Conservation (phyloP, 1,284 basidiomycete species). For the Pascua sp. region DNA sequence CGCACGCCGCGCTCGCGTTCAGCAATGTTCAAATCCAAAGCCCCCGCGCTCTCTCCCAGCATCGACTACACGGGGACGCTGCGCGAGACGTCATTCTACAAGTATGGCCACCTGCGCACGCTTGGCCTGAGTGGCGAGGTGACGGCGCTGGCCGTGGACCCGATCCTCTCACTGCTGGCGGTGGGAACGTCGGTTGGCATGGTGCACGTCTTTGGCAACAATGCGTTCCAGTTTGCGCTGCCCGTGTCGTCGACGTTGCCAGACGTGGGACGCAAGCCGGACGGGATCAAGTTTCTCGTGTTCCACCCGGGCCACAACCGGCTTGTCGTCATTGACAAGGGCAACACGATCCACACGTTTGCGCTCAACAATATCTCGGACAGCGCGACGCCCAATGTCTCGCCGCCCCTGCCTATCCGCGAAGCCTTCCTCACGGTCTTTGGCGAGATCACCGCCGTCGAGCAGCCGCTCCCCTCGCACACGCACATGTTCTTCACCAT, state of each 20-base stretch:
- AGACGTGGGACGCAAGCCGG: conserved; percentile 11
- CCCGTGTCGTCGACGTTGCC: conserved; percentile 32
- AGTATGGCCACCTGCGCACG: conserved; percentile 44
- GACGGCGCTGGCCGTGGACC: conserved; percentile 64
- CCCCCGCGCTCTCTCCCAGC: conserved; percentile 26
- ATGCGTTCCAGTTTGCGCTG: conserved; percentile 44
- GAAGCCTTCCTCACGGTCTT: conserved; percentile 33
- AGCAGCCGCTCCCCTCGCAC: conserved; percentile 40
- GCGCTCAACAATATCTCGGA: conserved; percentile 37
- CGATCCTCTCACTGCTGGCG: conserved; percentile 68
- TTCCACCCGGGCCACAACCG: conserved; percentile 47
- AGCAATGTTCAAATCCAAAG: conserved; percentile 44
- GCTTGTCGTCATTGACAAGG: conserved; percentile 41
- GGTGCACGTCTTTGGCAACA: conserved; percentile 43
- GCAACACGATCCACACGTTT: conserved; percentile 40
- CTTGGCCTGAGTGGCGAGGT: conserved; percentile 54
- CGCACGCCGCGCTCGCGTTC: not conserved
- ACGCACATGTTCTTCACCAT: conserved; percentile 46
- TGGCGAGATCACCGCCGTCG: conserved; percentile 34
- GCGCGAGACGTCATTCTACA: conserved; percentile 44
- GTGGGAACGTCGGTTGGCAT: conserved; percentile 55
- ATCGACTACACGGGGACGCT: conserved; percentile 47
- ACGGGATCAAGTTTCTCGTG: conserved; percentile 40
- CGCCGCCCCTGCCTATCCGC: conserved; percentile 34
- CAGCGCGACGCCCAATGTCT: conserved; percentile 26